phyloP scores from a whole-genome alignment of 495 filamentous ascomycete genomes.

The Rusavskia elegans region DNA sequence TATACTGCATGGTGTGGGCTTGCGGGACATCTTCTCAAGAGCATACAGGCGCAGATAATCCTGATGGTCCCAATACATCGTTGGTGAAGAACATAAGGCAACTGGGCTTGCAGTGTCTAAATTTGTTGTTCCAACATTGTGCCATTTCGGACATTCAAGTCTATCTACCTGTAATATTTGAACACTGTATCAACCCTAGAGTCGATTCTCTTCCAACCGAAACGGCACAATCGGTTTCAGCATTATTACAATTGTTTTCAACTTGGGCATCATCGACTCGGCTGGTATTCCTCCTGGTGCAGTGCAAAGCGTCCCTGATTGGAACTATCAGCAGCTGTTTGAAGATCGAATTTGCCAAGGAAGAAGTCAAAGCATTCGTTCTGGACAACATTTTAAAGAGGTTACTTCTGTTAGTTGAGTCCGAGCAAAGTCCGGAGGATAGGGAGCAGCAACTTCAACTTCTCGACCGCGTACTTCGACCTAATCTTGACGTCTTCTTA shows the following conservation, averaged over 20 bases:
- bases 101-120: conserved; percentile 61
- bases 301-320: conserved; percentile 47
- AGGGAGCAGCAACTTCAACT: conserved; percentile 36
- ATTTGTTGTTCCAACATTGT: conserved; percentile 55
- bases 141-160: conserved; percentile 49
- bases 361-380: conserved; percentile 74
- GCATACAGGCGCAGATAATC: conserved; percentile 11
- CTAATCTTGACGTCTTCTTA: conserved; percentile 53
- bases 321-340: conserved; percentile 56
- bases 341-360: conserved; percentile 57
- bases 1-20: conserved; percentile 66
- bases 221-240: conserved; percentile 77
- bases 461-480: conserved; percentile 43
- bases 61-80: conserved; percentile 2
- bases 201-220: conserved; percentile 70
- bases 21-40: conserved; percentile 33
- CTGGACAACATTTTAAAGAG: conserved; percentile 53
- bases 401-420: conserved; percentile 39
- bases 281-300: conserved; percentile 50
- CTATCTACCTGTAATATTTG: conserved; percentile 53
- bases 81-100: conserved; percentile 56
- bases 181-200: conserved; percentile 57
- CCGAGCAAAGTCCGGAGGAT: conserved; percentile 28
- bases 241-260: conserved; percentile 59
- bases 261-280: conserved; percentile 58